Evolutionary conservation across 2,329 filamentous ascomycete genomes (phyloP).

Genomic region (Ceratocystis huliohia): DNA sequence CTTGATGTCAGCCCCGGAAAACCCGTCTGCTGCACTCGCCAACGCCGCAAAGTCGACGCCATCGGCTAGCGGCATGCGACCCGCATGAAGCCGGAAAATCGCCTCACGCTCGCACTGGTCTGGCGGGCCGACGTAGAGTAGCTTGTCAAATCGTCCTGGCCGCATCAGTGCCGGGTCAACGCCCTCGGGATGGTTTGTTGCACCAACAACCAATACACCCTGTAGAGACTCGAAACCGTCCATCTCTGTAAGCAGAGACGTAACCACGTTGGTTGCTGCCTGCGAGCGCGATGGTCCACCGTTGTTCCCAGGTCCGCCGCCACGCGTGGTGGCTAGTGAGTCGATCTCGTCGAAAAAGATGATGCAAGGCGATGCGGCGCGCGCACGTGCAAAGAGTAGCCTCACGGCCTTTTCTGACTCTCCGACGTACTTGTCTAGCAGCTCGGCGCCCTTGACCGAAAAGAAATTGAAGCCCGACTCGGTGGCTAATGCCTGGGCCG

Average conservation of each 20-base stretch:
- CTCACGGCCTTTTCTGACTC: slow-evolving; percentile 81
- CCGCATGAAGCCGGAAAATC: slow-evolving; percentile 58
- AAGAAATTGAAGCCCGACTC: slow-evolving; percentile 89
- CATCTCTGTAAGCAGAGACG: slow-evolving; percentile 86
- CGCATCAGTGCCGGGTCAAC: slow-evolving; percentile 78
- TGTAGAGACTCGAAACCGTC: slow-evolving; percentile 80
- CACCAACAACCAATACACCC: slow-evolving; percentile 75
- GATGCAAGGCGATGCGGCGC: slow-evolving; percentile 73
- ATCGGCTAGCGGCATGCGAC: slow-evolving; percentile 43
- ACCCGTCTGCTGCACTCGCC: slow-evolving; percentile 56
- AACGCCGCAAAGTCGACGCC: slow-evolving; percentile 56
- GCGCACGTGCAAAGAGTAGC: slow-evolving; percentile 72
- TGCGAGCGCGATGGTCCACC: slow-evolving; percentile 28
- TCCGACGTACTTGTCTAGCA: slow-evolving; percentile 94
- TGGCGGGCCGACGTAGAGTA: slow-evolving; percentile 77
- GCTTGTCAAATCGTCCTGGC: slow-evolving; percentile 70
- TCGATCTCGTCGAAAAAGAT: slow-evolving; percentile 63
- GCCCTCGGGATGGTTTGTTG: slow-evolving; percentile 79
- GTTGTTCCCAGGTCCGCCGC: slow-evolving; percentile 36
- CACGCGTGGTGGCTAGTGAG: slow-evolving; percentile 48
- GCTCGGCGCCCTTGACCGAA: slow-evolving; percentile 82
- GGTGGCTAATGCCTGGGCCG: slow-evolving; percentile 79
- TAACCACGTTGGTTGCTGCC: slow-evolving; percentile 66
- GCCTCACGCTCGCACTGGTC: slow-evolving; percentile 58
- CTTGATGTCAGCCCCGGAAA: slow-evolving; percentile 72